Conservation (phyloP, 768 basidiomycete genomes). For the Trichaptum fuscoviolaceum region DNA sequence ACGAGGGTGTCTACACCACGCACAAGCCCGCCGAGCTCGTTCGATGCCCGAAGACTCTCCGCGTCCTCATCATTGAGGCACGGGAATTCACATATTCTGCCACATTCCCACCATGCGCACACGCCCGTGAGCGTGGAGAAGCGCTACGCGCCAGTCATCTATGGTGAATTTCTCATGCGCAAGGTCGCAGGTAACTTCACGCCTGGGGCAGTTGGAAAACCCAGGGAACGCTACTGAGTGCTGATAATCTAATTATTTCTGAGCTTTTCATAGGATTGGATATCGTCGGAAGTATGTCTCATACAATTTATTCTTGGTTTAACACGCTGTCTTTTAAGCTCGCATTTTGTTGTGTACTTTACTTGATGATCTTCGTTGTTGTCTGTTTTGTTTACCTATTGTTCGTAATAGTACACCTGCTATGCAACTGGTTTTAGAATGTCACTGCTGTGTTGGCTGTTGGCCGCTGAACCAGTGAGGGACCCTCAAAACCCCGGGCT, state of each 20-base stretch:
- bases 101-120: background rate
- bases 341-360: too few species aligned
- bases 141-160: constrained; percentile 47
- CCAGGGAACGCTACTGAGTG: background rate
- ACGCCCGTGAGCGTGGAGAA: constrained; percentile 12
- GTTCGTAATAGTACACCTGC: too few species aligned
- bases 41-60: background rate
- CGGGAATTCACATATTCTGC: background rate
- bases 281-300: too few species aligned
- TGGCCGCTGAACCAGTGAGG: too few species aligned
- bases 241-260: background rate
- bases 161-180: constrained; percentile 70
- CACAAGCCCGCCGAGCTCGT: background rate
- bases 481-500: too few species aligned
- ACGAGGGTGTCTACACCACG: background rate
- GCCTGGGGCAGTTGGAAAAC: constrained; percentile 3
- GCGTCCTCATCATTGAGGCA: background rate
- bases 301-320: too few species aligned
- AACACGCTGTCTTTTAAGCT: too few species aligned
- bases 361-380: too few species aligned
- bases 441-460: too few species aligned
- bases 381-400: too few species aligned
- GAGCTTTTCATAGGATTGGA: too few species aligned
- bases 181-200: constrained; percentile 78
- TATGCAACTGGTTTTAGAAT: too few species aligned